Conservation (phyloP, 2,329 filamentous ascomycete genomes). For the Xylariaceae sp. region DNA sequence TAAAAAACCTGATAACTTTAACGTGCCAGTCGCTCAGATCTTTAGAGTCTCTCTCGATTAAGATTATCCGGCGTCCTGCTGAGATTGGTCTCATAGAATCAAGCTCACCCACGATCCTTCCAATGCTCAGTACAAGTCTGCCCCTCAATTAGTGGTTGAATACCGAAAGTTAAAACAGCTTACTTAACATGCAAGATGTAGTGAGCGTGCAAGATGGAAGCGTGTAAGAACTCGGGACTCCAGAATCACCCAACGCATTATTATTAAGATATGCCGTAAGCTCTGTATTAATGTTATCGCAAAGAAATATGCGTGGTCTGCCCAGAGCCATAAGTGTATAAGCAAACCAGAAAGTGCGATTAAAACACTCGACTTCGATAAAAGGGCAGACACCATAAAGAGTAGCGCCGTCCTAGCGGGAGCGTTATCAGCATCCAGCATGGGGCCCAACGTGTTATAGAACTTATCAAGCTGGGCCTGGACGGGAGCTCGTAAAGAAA, state of each 20-base stretch:
- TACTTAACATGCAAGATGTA: slow-evolving; percentile 30
- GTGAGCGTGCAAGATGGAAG: slow-evolving; percentile 26
- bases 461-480: slow-evolving; percentile 36
- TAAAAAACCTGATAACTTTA: no score
- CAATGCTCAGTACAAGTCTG: no score
- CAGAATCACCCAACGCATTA: no score
- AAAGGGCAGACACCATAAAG: slow-evolving; percentile 39
- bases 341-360: slow-evolving; percentile 26
- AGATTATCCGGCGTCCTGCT: no score
- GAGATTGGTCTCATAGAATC: no score
- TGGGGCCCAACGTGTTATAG: slow-evolving; percentile 34
- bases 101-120: no score
- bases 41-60: no score
- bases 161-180: no score
- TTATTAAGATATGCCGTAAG: slow-evolving; percentile 1
- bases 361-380: slow-evolving; percentile 31
- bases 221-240: no score
- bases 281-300: slow-evolving; percentile 4
- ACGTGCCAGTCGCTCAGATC: no score
- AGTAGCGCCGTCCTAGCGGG: slow-evolving; percentile 28
- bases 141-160: no score
- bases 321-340: slow-evolving; percentile 5
- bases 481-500: slow-evolving; percentile 34
- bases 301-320: slow-evolving; percentile 4
- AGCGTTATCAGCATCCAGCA: slow-evolving; percentile 31